Conservation (phyloP, 352 stramenopile species). For the Phytopythium kandeliae region DNA sequence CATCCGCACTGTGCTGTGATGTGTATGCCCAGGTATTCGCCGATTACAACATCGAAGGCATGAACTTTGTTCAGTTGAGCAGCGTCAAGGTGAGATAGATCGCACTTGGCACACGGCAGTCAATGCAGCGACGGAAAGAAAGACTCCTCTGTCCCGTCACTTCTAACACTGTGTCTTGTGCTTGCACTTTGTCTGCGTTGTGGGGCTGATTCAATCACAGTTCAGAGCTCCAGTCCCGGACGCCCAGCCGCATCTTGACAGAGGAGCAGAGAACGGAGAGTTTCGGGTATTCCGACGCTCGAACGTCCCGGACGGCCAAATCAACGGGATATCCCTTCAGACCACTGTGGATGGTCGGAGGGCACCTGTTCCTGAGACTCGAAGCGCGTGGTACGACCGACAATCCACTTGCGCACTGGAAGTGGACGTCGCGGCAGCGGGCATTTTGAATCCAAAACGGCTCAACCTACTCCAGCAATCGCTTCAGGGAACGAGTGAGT, state of each 20-base stretch:
- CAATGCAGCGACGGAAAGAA: too few species aligned
- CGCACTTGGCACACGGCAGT: background rate
- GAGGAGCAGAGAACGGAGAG: constrained; percentile 7
- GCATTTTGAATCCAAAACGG: constrained; percentile 58
- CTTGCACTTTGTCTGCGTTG: background rate
- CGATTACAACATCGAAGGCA: constrained; percentile 92
- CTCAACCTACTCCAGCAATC: constrained; percentile 42
- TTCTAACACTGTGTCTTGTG: background rate
- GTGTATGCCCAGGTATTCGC: constrained; percentile 61
- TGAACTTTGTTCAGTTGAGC: constrained; percentile 74
- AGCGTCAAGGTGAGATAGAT: constrained; percentile 55
- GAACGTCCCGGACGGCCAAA: constrained; percentile 24
- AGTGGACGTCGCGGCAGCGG: constrained; percentile 55
- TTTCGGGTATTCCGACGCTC: constrained; percentile 27
- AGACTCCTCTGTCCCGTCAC: background rate
- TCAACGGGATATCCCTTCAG: constrained; percentile 26
- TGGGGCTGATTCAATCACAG: constrained; percentile 13
- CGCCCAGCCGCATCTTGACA: constrained; percentile 41
- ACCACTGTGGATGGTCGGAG: constrained; percentile 16
- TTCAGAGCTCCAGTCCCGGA: constrained; percentile 65
- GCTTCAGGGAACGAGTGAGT: constrained; percentile 26
- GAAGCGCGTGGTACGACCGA: constrained; percentile 52
- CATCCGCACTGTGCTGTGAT: constrained; percentile 2
- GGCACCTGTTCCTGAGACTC: constrained; percentile 21
- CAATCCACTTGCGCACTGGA: constrained; percentile 72